Evolutionary conservation across 306 rosid genomes (phyloP), one percentile per base, ranked within the genome.

Genomic region (Vicia faba): DNA sequence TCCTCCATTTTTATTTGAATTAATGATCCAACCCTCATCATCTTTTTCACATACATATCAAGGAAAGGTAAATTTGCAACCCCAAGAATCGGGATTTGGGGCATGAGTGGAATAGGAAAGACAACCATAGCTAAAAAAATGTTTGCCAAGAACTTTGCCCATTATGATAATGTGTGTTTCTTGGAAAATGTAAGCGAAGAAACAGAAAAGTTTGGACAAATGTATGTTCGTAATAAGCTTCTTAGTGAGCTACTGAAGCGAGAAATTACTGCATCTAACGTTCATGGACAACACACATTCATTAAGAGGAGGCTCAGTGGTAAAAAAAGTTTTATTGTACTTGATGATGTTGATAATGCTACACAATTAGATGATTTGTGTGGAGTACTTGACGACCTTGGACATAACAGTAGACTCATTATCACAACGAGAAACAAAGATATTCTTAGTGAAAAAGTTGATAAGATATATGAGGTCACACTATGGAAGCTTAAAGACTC

Each of bases 71-170:
- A n/a, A n/a, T n/a, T n/a, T n/a, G n/a, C n/a, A n/a, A n/a, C n/a
- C n/a, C 16, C 48, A 11, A 55, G 25, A 14, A 44, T 79, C 56
- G 83, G 83, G 15, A 63, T 79, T 23, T 79, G 76, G 68, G 83
- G 83, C 14, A 78, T 78, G 71, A 59, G 73, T 1, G 68, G 75
- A 0, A 71, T 33, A 18, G 75, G 75, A 0, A 71, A 71, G 51
- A 60, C 68, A 31, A 73, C 83, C 5, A 8, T 71, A 46, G 78
- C 70, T 2, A 66, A 2, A 36, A 53, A 11, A n/a, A 41, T 71
- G 2, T 78, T 66, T 60, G 54, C 43, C 39, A 66, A 78, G 56
- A 19, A 29, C n/a, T 67, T 26, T 18, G 35, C 39, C 0, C 38
- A 25, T 25, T 25, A 25, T 25, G 28, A 25, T 25, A 25, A 25